These are phyloP conservation scores for Cruciata laevipes DNA, from an alignment of 257 asterid species.

Conservation along the genomic window DNA sequence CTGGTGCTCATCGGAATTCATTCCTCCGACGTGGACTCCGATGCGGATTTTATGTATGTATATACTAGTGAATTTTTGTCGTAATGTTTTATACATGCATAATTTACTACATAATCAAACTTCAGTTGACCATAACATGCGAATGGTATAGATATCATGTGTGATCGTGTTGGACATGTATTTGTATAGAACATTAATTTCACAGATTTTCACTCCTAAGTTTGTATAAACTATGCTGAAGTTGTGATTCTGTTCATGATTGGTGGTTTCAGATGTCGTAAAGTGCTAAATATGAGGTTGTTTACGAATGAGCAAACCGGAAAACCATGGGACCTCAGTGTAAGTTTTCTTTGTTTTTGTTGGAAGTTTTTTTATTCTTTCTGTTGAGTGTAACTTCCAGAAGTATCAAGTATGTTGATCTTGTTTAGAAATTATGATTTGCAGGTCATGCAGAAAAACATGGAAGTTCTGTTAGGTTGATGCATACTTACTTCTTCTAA, in stretches of 20 bases:
- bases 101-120: too few relatives aligned
- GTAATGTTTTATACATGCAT: background rate
- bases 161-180: background rate
- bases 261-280: constrained; percentile 64
- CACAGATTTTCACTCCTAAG: background rate
- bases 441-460: constrained; percentile 78
- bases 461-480: constrained; percentile 74
- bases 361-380: background rate
- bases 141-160: background rate
- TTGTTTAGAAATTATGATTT: constrained; percentile 15
- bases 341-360: constrained; percentile 23
- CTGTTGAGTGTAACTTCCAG: background rate
- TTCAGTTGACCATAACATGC: too few relatives aligned
- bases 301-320: constrained; percentile 65
- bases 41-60: constrained; percentile 70
- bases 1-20: constrained; percentile 80
- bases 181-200: too few relatives aligned
- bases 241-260: background rate
- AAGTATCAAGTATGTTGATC: background rate
- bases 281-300: constrained; percentile 89
- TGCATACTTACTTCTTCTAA: constrained; percentile 6
- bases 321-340: constrained; percentile 80
- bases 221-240: background rate
- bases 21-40: constrained; percentile 57
- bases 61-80: too few relatives aligned